phyloP scores from a whole-genome alignment of 495 filamentous ascomycete species.

The Tuber melanosporum region DNA sequence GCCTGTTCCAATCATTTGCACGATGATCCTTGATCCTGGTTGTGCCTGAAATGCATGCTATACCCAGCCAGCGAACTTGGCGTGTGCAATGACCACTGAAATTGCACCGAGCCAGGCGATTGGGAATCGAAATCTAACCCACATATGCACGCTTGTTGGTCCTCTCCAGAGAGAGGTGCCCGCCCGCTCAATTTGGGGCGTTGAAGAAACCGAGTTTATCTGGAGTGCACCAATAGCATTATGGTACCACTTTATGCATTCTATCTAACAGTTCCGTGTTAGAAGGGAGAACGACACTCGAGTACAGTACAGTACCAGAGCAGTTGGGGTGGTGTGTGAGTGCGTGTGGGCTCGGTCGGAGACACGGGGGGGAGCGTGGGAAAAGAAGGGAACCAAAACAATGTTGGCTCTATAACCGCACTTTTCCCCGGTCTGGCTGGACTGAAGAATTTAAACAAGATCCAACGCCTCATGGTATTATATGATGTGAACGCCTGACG shows the following conservation, averaged over 20 bases:
- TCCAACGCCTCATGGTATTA: background rate
- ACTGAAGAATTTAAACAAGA: background rate
- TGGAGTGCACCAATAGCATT: background rate
- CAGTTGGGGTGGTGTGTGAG: background rate
- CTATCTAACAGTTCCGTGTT: background rate
- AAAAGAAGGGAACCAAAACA: background rate
- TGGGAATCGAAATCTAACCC: slow-evolving; percentile 3
- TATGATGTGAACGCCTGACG: background rate
- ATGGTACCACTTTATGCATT: background rate
- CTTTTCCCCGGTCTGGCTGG: background rate
- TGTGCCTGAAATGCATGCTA: background rate
- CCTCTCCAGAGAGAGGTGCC: background rate
- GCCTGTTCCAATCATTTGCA: background rate
- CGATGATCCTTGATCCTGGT: background rate
- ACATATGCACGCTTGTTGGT: background rate
- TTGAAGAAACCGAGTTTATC: background rate
- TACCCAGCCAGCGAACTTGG: background rate
- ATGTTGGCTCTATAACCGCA: background rate
- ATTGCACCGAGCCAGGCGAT: background rate
- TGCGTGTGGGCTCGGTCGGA: background rate
- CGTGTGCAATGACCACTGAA: background rate
- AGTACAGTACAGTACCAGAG: no score
- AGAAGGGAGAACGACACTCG: background rate
- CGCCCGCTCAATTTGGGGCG: background rate
- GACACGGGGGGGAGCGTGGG: background rate